Percentiles rank a stretch among this genome's conserved stretches.
phyloP scores from a whole-genome alignment of 176 grass and related monocot genomes.

The Oryza officinalis region DNA sequence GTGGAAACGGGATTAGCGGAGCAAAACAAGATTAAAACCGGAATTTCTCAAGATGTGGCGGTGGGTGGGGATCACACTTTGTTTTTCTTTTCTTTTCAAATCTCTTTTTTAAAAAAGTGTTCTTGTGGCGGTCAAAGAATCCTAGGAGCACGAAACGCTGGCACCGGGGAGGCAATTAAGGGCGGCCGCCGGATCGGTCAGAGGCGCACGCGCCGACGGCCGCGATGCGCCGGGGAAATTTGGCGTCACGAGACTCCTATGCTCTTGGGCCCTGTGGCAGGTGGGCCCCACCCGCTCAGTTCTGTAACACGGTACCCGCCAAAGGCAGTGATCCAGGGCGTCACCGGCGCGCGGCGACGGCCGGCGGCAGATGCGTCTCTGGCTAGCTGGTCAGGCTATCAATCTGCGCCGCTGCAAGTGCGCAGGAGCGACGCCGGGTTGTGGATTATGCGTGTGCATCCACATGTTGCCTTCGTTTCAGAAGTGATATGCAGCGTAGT shows the following conservation, averaged over 20 bases:
- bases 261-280: background rate
- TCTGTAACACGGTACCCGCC: constrained; percentile 30
- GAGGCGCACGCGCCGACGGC: background rate
- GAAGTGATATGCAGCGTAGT: background rate
- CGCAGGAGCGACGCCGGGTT: background rate
- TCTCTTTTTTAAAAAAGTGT: background rate
- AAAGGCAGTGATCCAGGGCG: constrained; percentile 6
- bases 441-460: background rate
- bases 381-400: background rate
- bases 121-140: constrained; percentile 33
- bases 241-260: constrained; percentile 24
- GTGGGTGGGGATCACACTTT: constrained; percentile 5
- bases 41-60: background rate
- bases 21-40: background rate
- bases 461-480: background rate
- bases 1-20: constrained; percentile 31
- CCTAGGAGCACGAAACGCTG: constrained; percentile 33
- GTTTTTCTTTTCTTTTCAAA: background rate
- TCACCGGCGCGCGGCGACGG: background rate
- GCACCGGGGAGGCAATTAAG: constrained; percentile 25
- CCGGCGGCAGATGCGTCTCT: background rate
- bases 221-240: background rate
- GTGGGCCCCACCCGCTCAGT: constrained; percentile 21
- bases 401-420: background rate
- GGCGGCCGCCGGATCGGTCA: constrained; percentile 35